Percentiles rank a stretch among this genome's conserved stretches.
Evolutionary conservation across 2,329 filamentous ascomycete genomes (phyloP).

Genomic region (Ophiostoma tasmaniense): DNA sequence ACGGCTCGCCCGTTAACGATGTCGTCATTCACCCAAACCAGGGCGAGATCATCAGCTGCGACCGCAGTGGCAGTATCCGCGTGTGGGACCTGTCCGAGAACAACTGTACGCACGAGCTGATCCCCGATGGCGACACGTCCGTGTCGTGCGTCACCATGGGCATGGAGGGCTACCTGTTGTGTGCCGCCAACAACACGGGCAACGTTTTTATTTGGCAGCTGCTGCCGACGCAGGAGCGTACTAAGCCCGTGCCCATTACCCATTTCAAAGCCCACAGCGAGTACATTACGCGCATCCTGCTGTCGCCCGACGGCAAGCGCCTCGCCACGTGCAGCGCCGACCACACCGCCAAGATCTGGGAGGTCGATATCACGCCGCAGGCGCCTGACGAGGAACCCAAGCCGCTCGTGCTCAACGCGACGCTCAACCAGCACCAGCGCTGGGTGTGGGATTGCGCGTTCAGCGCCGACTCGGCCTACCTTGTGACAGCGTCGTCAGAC

Average conservation of each 20-base stretch:
- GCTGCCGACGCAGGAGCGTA: slow-evolving; percentile 71
- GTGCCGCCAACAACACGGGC: slow-evolving; percentile 89
- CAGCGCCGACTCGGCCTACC: slow-evolving; percentile 82
- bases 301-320: slow-evolving; percentile 89
- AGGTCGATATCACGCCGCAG: slow-evolving; percentile 61
- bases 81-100: slow-evolving; percentile 98
- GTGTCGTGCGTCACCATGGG: slow-evolving; percentile 94
- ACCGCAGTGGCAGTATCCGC: slow-evolving; percentile 81
- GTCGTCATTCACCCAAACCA: slow-evolving; percentile 99
- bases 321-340: slow-evolving; percentile 90
- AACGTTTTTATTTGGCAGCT: slow-evolving; percentile 98
- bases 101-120: slow-evolving; percentile 90
- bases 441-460: slow-evolving; percentile 99
- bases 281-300: slow-evolving; percentile 83
- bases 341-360: slow-evolving; percentile 94
- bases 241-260: slow-evolving; percentile 75
- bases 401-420: slow-evolving; percentile 74
- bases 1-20: slow-evolving; percentile 85
- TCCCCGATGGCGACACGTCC: slow-evolving; percentile 89
- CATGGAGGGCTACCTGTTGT: slow-evolving; percentile 84
- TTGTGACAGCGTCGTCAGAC: slow-evolving; percentile 88
- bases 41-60: slow-evolving; percentile 94
- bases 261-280: slow-evolving; percentile 86
- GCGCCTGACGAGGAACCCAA: slow-evolving; percentile 36
- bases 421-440: slow-evolving; percentile 79